A percentile compares a stretch with the other conserved stretches of the same genome.
phyloP scores from a whole-genome alignment of 2,329 filamentous ascomycete genomes.

The Tolypocladium inflatum region DNA sequence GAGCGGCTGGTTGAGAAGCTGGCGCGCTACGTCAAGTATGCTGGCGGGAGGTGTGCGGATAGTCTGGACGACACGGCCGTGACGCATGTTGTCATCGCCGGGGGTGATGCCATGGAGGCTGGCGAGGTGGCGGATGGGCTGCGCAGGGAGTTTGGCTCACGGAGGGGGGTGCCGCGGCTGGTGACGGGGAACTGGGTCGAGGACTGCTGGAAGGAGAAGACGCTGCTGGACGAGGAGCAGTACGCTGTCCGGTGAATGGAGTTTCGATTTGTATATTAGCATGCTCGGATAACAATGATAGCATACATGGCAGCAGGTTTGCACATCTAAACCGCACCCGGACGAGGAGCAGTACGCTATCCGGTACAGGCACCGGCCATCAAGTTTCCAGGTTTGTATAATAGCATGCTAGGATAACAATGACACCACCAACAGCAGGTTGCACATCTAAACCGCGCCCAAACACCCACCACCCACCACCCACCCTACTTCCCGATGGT shows the following conservation, averaged over 20 bases:
- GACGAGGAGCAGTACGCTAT: too few species aligned
- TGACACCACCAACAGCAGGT: too few species aligned
- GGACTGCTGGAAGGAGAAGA: conserved; percentile 71
- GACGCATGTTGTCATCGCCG: conserved; percentile 62
- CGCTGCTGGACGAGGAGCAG: conserved; percentile 69
- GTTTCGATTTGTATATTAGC: neutral
- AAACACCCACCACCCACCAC: too few species aligned
- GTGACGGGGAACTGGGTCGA: conserved; percentile 66
- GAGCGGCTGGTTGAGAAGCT: conserved; percentile 31
- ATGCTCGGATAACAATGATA: neutral
- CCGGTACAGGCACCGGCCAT: too few species aligned
- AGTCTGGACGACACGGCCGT: conserved; percentile 40
- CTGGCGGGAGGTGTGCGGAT: conserved; percentile 49
- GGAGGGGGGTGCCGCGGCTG: conserved; percentile 52
- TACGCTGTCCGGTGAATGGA: conserved; percentile 24
- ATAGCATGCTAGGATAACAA: too few species aligned
- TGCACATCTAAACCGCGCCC: too few species aligned
- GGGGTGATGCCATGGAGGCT: conserved; percentile 27
- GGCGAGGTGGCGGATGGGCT: conserved; percentile 31
- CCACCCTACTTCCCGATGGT: conserved; percentile 34
- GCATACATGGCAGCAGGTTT: neutral
- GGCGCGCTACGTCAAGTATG: conserved; percentile 56
- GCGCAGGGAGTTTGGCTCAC: conserved; percentile 32
- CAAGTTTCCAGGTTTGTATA: too few species aligned
- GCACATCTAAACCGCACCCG: neutral